Conservation (phyloP, 2,329 filamentous ascomycete species). For the Coniochaeta sp. region DNA sequence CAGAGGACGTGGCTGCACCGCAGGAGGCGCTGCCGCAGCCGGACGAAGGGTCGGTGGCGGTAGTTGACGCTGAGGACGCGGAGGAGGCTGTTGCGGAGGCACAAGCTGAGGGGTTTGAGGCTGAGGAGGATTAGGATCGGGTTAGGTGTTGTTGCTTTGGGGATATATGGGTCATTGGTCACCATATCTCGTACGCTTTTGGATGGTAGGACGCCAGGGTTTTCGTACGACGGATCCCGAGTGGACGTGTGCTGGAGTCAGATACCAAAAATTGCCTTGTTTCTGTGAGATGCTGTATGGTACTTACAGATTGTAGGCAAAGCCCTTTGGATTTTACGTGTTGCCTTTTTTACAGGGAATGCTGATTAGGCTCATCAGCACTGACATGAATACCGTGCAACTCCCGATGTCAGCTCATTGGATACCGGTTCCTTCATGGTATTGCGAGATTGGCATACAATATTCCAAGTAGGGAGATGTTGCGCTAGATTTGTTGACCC, state of each 20-base stretch:
- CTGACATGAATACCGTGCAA: too few species aligned
- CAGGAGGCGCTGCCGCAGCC: slow-evolving; percentile 15
- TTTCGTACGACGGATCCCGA: not conserved
- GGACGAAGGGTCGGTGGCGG: slow-evolving; percentile 13
- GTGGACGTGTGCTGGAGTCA: not conserved
- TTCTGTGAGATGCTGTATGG: not conserved
- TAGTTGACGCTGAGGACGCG: slow-evolving; percentile 18
- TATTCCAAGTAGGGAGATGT: too few species aligned
- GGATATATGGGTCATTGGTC: not conserved
- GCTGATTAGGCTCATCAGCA: too few species aligned
- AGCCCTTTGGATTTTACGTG: too few species aligned
- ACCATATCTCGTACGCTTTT: not conserved
- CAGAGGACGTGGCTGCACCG: slow-evolving; percentile 15
- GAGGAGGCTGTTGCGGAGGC: slow-evolving; percentile 11
- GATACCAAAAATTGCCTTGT: not conserved
- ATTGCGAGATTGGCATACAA: too few species aligned
- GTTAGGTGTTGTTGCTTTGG: not conserved
- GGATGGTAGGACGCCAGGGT: not conserved
- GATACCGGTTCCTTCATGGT: too few species aligned
- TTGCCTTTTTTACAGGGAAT: too few species aligned
- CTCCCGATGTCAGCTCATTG: too few species aligned
- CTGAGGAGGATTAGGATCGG: slow-evolving; percentile 15
- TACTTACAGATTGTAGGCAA: too few species aligned
- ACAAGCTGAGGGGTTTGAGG: slow-evolving; percentile 21
- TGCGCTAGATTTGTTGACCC: too few species aligned